Evolutionary conservation across 2,329 filamentous ascomycete genomes (phyloP), one percentile per base, ranked within the genome.

Genomic region (Fusarium sp.): DNA sequence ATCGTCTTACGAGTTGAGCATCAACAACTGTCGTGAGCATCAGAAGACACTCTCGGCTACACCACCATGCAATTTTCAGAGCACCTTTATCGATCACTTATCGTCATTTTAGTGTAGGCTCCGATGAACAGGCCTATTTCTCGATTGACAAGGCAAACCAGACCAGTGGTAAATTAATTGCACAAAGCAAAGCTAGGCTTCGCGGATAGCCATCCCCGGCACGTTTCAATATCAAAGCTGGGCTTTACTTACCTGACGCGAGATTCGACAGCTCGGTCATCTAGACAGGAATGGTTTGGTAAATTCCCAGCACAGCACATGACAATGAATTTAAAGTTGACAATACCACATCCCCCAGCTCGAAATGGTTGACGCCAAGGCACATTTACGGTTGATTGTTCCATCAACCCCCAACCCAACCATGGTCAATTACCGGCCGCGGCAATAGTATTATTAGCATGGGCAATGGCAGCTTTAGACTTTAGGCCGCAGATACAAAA

Each of bases 391-490:
- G 26, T 44, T n/a, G 23, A 53, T 53, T 49, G 23, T 51, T 59
- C 46, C 40, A 38, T 49, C 31, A 28, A 46, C 36, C 28, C 23
- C 23, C 23, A 23, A 23, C 52, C 37, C 57, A 37, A 46, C 41
- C 44, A 50, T 33, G n/a, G n/a, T 59, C 64, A 59, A 59, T 57
- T 67, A 67, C 64, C 58, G 58, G 49, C 58, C 46, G 40, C 61
- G 47, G 55, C 46, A 37, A 28, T 10, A 12, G 33, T 16, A 30
- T 18, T 42, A 12, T 26, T 23, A 23, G 23, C 23, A 23, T 23
- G 23, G 23, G 23, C 23, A 23, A 23, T 23, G 4, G 20, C 18
- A 41, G n/a, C 33, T 46, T 49, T 51, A 44, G 44, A 41, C 47
- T 56, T 45, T 65, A 46, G 62, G 49, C 54, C 54, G n/a, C 11